These are phyloP conservation scores for Aspergillus costaricaensis DNA, from an alignment of 2,329 filamentous ascomycete genomes.

Conservation along the genomic window DNA sequence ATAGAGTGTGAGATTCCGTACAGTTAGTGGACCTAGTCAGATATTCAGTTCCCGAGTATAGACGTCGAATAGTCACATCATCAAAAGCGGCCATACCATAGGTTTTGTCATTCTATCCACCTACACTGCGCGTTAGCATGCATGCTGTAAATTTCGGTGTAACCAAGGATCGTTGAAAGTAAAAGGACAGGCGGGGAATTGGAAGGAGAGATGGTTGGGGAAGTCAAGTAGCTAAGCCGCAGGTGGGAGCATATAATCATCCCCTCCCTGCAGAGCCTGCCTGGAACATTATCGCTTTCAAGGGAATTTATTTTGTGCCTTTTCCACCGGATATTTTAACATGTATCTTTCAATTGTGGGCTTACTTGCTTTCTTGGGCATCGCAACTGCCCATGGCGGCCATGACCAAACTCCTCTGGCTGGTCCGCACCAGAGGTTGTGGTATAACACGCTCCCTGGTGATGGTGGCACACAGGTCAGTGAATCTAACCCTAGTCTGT, in stretches of 20 bases:
- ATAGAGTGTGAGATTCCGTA: neutral
- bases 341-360: conserved; percentile 25
- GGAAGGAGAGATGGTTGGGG: neutral
- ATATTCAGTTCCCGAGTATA: neutral
- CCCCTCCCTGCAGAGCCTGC: neutral
- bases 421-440: conserved; percentile 72
- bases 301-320: no score
- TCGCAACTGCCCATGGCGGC: conserved; percentile 61
- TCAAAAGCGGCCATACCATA: neutral
- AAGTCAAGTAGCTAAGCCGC: neutral
- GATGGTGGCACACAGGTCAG: conserved; percentile 79
- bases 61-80: neutral
- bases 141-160: neutral
- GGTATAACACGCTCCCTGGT: conserved; percentile 81
- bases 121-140: neutral
- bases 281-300: neutral
- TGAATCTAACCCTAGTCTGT: neutral
- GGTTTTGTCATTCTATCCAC: neutral
- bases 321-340: neutral
- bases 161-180: neutral
- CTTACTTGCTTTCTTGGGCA: conserved; percentile 48
- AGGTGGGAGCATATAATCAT: neutral
- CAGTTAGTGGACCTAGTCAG: neutral
- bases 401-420: conserved; percentile 61
- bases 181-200: neutral